These are phyloP conservation scores for Alternaria panax DNA, from an alignment of 2,329 filamentous ascomycete species.

Conservation along the genomic window DNA sequence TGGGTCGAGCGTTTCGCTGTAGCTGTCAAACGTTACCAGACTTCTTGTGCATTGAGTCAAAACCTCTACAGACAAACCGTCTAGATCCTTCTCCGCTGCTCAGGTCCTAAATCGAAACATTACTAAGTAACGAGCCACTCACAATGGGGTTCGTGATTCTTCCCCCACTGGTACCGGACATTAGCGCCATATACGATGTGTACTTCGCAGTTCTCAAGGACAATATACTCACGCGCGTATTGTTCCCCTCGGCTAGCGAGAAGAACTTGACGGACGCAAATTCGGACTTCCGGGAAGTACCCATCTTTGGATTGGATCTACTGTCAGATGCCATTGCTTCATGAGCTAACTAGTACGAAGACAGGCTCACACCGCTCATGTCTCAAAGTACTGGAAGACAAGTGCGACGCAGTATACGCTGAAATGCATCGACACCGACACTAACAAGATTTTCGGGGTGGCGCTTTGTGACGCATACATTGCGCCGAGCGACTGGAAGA, in stretches of 20 bases:
- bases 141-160: constrained; percentile 51
- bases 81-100: neutral
- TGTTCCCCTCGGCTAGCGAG: constrained; percentile 49
- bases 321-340: neutral
- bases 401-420: constrained; percentile 56
- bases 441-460: constrained; percentile 57
- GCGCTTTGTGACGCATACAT: constrained; percentile 57
- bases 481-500: constrained; percentile 53
- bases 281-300: constrained; percentile 34
- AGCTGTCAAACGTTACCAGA: neutral
- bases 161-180: constrained; percentile 58
- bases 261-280: constrained; percentile 28
- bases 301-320: neutral
- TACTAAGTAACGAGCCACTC: neutral
- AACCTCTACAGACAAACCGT: neutral
- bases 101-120: neutral
- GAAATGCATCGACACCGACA: constrained; percentile 57
- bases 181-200: constrained; percentile 56
- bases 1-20: neutral
- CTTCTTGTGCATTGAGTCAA: neutral
- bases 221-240: constrained; percentile 52
- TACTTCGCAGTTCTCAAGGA: constrained; percentile 59
- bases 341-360: constrained; percentile 30
- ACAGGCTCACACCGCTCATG: constrained; percentile 54
- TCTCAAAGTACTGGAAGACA: constrained; percentile 51